Base-by-base conservation (phyloP, 192 early-diverging fungal genomes). In the Helicostylum pulchrum region DNA sequence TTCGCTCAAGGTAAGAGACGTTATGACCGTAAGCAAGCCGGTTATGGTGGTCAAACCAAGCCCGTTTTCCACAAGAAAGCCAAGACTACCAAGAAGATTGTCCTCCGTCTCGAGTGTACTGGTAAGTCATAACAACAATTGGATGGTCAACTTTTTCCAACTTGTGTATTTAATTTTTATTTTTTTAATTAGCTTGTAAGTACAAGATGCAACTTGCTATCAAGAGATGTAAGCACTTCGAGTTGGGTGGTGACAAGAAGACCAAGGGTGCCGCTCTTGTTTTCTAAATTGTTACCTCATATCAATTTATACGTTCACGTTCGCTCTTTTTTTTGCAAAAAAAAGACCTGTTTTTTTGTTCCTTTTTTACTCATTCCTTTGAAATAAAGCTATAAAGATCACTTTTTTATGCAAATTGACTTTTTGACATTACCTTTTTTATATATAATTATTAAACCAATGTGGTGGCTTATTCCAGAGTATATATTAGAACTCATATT, bases 51-150 rank as follows among this genome's bases (percentile, higher is more conserved):
- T 88, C 97, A 99, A 87, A 98, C 94, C 84, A 99, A 99, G 91
- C 97, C 96, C 77, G 92, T 98, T 76, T 99, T 99, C 94, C 95
- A 97, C 93, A 99, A 99, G 90, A 99, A 99, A 91, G 97, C 96
- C 78, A 99, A 98, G 92, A 99, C 97, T 72, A 98, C 95, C 84
- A 99, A 97, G 90, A 99, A 99, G 92, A 80, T 98, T 79, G 97
- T 97, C 20, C 90, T 99, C 67, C 93, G 94, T 88, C 84, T 99
- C 39, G 96, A 98, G 82, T 99, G 97, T 88, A 95, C 89, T 68
- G 17, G 57, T 59, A 59, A n/a, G 57, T 59, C 3, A 14, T 12
- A 6, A 26, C 23, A 83, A 88, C 68, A 26, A 26, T 26, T 26
- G 26, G 26, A 2, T 0, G 26, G 0, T 26, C 26, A 26, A 2